A percentile compares a stretch with the other conserved stretches of the same genome.
phyloP scores from a whole-genome alignment of 2,329 filamentous ascomycete species.

The Elsinoe fawcettii region DNA sequence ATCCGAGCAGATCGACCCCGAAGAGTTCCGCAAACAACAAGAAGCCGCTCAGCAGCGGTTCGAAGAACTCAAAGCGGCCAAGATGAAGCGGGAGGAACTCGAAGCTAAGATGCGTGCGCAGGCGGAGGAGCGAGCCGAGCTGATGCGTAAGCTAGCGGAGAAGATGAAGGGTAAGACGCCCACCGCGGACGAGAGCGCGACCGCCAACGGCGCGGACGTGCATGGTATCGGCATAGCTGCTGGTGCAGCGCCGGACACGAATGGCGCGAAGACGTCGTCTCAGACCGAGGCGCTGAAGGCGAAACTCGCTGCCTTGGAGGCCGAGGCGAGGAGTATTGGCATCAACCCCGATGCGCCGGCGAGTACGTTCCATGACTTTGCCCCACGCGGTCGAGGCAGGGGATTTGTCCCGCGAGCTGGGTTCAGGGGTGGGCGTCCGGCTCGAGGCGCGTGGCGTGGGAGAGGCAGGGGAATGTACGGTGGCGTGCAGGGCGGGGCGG shows the following conservation, averaged over 20 bases:
- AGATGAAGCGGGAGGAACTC: constrained; percentile 55
- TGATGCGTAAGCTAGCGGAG: constrained; percentile 50
- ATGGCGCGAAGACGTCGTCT: constrained; percentile 30
- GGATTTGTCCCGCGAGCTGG: constrained; percentile 30
- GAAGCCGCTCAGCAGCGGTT: constrained; percentile 63
- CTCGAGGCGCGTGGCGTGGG: constrained; percentile 39
- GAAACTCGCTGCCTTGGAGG: constrained; percentile 64
- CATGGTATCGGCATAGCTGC: constrained; percentile 14
- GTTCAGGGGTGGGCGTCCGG: constrained; percentile 34
- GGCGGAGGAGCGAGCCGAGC: constrained; percentile 56
- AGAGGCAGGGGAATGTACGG: constrained; percentile 37
- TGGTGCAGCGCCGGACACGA: constrained; percentile 19
- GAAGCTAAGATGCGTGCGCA: constrained; percentile 57
- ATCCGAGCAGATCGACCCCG: constrained; percentile 53
- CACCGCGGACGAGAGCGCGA: constrained; percentile 19
- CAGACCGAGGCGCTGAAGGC: constrained; percentile 61
- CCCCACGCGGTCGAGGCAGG: constrained; percentile 34
- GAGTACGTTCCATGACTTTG: constrained; percentile 26
- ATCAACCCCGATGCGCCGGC: constrained; percentile 50
- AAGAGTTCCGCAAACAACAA: constrained; percentile 61
- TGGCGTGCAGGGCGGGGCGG: constrained; percentile 40
- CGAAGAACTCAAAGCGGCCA: constrained; percentile 58
- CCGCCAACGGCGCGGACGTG: not conserved
- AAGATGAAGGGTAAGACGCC: constrained; percentile 25
- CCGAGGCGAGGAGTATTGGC: constrained; percentile 62